These are phyloP conservation scores for Penicillium pancosmium DNA, from an alignment of 495 filamentous ascomycete genomes.

Conservation along the genomic window DNA sequence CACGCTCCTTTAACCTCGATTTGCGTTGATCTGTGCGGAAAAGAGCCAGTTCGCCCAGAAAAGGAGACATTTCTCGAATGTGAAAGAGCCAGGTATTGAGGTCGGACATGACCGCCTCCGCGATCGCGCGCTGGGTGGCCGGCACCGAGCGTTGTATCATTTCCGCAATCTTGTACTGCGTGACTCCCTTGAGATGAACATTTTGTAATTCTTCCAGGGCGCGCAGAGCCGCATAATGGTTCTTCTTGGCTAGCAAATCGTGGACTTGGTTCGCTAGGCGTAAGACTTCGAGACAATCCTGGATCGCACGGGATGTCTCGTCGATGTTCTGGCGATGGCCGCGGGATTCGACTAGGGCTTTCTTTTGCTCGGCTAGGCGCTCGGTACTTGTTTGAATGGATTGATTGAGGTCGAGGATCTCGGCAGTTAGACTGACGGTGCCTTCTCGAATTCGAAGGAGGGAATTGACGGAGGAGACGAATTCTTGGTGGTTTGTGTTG, in stretches of 20 bases:
- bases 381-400: constrained; percentile 96
- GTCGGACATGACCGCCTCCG: constrained; percentile 95
- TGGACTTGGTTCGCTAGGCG: constrained; percentile 93
- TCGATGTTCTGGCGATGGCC: constrained; percentile 95
- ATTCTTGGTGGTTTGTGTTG: constrained; percentile 94
- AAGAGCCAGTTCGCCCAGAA: constrained; percentile 94
- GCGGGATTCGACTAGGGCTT: constrained; percentile 85
- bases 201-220: constrained; percentile 95
- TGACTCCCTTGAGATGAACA: constrained; percentile 89
- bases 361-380: constrained; percentile 92
- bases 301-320: constrained; percentile 85
- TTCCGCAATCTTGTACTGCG: constrained; percentile 92
- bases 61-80: constrained; percentile 93
- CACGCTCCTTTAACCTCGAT: constrained; percentile 77
- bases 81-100: constrained; percentile 97
- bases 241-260: constrained; percentile 85
- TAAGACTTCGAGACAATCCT: constrained; percentile 88
- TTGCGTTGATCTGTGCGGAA: constrained; percentile 92
- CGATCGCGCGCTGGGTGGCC: constrained; percentile 87
- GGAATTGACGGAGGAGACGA: constrained; percentile 89
- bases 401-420: constrained; percentile 89
- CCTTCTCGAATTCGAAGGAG: constrained; percentile 88
- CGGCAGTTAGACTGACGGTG: constrained; percentile 81
- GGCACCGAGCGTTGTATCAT: constrained; percentile 95
- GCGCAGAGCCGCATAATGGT: constrained; percentile 91